Percentiles rank a stretch among this genome's conserved stretches.
Conservation (phyloP, 164 flowering plant species). For the Kalanchoe fedtschenkoi region DNA sequence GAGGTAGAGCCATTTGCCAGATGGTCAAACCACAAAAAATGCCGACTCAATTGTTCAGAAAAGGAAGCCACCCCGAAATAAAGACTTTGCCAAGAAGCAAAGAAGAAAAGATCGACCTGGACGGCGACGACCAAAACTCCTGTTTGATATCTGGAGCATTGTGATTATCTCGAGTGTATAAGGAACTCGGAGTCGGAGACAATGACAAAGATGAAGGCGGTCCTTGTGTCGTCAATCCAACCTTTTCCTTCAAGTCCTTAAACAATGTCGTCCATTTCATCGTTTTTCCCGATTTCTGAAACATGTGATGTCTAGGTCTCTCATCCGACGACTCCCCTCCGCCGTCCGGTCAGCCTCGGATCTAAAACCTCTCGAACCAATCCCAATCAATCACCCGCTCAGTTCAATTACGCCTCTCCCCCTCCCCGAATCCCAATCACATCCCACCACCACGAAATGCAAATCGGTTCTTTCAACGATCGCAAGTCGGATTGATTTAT, state of each 20-base stretch:
- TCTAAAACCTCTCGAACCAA: too few relatives aligned
- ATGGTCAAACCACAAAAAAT: too few relatives aligned
- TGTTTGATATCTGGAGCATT: conserved; percentile 14
- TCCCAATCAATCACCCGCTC: too few relatives aligned
- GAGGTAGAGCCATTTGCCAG: too few relatives aligned
- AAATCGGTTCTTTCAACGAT: too few relatives aligned
- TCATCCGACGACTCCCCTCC: conserved; percentile 36
- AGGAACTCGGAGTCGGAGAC: conserved; percentile 13
- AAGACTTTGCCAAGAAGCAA: background rate
- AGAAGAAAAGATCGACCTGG: conserved; percentile 34
- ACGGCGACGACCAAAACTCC: conserved; percentile 29
- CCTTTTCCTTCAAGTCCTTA: conserved; percentile 91
- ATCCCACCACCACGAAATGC: too few relatives aligned
- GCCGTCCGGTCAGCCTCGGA: conserved; percentile 10
- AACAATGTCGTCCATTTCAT: conserved; percentile 99
- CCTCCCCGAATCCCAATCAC: too few relatives aligned
- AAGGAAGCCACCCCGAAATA: background rate
- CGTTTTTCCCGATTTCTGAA: conserved; percentile 42
- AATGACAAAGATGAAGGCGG: conserved; percentile 19
- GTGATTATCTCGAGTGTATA: too few relatives aligned
- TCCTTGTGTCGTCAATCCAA: conserved; percentile 42
- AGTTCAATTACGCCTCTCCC: too few relatives aligned
- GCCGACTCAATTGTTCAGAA: background rate
- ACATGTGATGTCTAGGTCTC: conserved; percentile 24
- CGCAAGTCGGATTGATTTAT: background rate